Conservation (phyloP, 2,329 filamentous ascomycete species). For the Pseudogymnoascus destructans region DNA sequence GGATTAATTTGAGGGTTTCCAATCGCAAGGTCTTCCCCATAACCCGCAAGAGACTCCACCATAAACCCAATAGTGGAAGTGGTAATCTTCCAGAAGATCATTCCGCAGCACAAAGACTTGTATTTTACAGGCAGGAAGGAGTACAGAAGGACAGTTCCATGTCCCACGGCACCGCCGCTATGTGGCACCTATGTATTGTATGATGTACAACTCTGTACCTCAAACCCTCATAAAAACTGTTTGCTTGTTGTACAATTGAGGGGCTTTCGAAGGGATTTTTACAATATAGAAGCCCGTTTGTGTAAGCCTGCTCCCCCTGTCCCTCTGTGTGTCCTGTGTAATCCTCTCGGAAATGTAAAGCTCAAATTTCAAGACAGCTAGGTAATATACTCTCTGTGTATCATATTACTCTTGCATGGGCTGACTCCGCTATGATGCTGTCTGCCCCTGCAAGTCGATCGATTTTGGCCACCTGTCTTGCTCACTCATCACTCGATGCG, state of each 20-base stretch:
- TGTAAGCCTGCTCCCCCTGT: neutral
- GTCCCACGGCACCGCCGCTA: neutral
- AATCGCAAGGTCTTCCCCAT: neutral
- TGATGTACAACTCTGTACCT: neutral
- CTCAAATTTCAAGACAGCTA: neutral
- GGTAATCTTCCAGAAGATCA: slow-evolving; percentile 8
- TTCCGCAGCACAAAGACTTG: neutral
- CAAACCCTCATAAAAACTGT: neutral
- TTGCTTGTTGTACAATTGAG: neutral
- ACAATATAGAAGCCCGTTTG: slow-evolving; percentile 1
- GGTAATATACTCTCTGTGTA: slow-evolving; percentile 5
- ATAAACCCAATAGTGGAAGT: slow-evolving; percentile 7
- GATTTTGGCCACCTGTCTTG: slow-evolving; percentile 2
- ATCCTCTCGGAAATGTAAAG: neutral
- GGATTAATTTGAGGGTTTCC: slow-evolving; percentile 7
- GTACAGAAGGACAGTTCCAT: neutral
- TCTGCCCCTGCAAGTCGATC: slow-evolving; percentile 7
- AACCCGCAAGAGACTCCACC: neutral
- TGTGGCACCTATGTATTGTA: neutral
- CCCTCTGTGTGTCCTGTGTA: neutral
- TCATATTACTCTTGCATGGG: slow-evolving; percentile 8
- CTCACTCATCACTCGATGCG: slow-evolving; percentile 6
- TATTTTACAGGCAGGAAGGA: neutral
- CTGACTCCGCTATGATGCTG: slow-evolving; percentile 7
- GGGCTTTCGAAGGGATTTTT: neutral